Evolutionary conservation across 2,329 filamentous ascomycete genomes (phyloP).

Genomic region (Ascocoryne sarcoides): DNA sequence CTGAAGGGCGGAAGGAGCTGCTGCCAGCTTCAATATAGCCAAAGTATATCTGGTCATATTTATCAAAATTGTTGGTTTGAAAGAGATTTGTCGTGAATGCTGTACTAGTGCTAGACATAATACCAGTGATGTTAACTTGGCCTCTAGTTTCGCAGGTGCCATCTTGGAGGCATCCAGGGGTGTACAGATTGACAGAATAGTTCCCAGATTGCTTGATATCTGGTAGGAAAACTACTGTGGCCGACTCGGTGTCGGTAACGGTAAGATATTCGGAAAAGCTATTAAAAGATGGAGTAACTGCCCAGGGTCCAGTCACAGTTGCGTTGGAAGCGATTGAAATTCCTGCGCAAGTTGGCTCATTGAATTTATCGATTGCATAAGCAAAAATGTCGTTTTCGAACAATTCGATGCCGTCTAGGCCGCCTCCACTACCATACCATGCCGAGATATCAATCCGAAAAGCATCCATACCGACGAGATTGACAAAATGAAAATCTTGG

Average conservation of each 20-base stretch:
- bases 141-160: conserved; percentile 68
- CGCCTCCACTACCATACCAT: conserved; percentile 81
- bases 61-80: conserved; percentile 94
- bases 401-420: conserved; percentile 76
- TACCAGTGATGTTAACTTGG: conserved; percentile 70
- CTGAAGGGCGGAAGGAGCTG: conserved; percentile 64
- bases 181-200: conserved; percentile 86
- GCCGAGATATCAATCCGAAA: conserved; percentile 80
- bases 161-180: conserved; percentile 80
- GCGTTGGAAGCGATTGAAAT: conserved; percentile 56
- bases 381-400: conserved; percentile 78
- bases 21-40: conserved; percentile 73
- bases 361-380: conserved; percentile 80
- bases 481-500: conserved; percentile 91
- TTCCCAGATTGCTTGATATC: conserved; percentile 84
- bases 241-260: conserved; percentile 49
- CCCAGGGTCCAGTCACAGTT: conserved; percentile 67
- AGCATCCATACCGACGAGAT: conserved; percentile 74
- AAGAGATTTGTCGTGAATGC: conserved; percentile 54
- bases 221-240: conserved; percentile 70
- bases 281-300: conserved; percentile 52
- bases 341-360: conserved; percentile 73
- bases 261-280: conserved; percentile 73
- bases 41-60: conserved; percentile 87
- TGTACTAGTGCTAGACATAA: conserved; percentile 45